Evolutionary conservation across 345 rosid species (phyloP).

Genomic region (Lepidium aucheri): DNA sequence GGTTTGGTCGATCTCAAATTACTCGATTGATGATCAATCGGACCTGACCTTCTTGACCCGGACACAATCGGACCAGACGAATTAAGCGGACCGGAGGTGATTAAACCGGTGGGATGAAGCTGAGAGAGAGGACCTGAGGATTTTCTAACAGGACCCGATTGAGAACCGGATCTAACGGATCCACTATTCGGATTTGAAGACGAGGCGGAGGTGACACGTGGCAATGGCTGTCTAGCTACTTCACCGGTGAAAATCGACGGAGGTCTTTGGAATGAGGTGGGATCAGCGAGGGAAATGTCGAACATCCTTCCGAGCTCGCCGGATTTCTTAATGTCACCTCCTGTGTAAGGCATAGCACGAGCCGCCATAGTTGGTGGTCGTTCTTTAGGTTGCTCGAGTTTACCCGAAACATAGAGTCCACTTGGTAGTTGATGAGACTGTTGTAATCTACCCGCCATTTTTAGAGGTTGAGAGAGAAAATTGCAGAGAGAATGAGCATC

Average conservation of each 20-base stretch:
- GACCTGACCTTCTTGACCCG: constrained; percentile 79
- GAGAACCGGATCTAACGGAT: constrained; percentile 70
- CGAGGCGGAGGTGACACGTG: constrained; percentile 58
- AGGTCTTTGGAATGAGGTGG: constrained; percentile 72
- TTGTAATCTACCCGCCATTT: constrained; percentile 88
- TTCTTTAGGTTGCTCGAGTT: constrained; percentile 88
- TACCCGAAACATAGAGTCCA: constrained; percentile 89
- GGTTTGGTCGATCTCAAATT: constrained; percentile 42
- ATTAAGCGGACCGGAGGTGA: constrained; percentile 80
- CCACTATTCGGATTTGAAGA: constrained; percentile 25
- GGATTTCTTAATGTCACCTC: constrained; percentile 88
- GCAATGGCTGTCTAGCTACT: constrained; percentile 52
- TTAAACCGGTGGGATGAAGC: constrained; percentile 89
- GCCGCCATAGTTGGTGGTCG: constrained; percentile 81
- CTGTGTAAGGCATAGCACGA: constrained; percentile 88
- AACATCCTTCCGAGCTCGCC: constrained; percentile 98
- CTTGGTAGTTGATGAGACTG: constrained; percentile 88
- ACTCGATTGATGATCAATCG: constrained; percentile 38
- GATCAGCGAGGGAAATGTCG: constrained; percentile 64
- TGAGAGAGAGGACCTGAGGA: constrained; percentile 94
- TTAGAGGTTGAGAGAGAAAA: not conserved
- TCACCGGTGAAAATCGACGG: constrained; percentile 76
- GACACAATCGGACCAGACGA: constrained; percentile 76
- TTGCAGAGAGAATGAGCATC: not conserved
- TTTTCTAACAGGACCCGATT: constrained; percentile 69